A percentile compares a stretch with the other conserved stretches of the same genome.
phyloP scores from a whole-genome alignment of 257 asterid genomes.

The Primulina huaijiensis region DNA sequence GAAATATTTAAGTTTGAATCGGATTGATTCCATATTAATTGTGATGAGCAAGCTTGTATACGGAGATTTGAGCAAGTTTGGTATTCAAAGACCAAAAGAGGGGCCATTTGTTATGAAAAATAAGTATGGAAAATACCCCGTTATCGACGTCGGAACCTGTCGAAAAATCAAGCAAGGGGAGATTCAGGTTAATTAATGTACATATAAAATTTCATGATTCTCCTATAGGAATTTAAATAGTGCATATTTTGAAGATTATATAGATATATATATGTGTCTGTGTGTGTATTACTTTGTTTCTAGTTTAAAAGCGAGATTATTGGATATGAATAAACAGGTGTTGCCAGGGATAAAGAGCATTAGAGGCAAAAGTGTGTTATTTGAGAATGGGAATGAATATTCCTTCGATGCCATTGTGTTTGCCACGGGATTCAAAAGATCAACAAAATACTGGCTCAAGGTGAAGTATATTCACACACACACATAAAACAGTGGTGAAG shows the following conservation, averaged over 20 bases:
- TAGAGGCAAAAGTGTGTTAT: conserved; percentile 35
- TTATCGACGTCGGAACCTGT: conserved; percentile 62
- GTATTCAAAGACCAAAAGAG: conserved; percentile 53
- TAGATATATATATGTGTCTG: too few species aligned
- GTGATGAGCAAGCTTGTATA: conserved; percentile 42
- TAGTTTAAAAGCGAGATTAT: too few species aligned
- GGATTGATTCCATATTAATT: conserved; percentile 38
- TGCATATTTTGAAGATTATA: too few species aligned
- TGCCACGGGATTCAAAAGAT: conserved; percentile 77
- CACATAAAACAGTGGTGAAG: too few species aligned
- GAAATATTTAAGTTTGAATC: conserved; percentile 26
- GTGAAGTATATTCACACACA: conserved; percentile 15
- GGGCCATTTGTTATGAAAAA: conserved; percentile 53
- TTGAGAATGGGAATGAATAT: conserved; percentile 44
- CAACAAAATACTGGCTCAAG: conserved; percentile 74
- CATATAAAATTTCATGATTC: too few species aligned
- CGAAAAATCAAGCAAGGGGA: conserved; percentile 46
- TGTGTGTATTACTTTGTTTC: too few species aligned
- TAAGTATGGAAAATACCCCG: conserved; percentile 65
- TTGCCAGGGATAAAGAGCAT: conserved; percentile 44
- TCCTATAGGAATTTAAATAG: too few species aligned
- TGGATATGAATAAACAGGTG: conserved; percentile 33
- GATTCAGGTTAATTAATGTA: conserved; percentile 51
- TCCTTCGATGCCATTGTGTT: conserved; percentile 57
- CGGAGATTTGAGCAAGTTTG: conserved; percentile 56